Evolutionary conservation across 148 eudicot genomes (phyloP).

Genomic region (Camellia granthamiana): DNA sequence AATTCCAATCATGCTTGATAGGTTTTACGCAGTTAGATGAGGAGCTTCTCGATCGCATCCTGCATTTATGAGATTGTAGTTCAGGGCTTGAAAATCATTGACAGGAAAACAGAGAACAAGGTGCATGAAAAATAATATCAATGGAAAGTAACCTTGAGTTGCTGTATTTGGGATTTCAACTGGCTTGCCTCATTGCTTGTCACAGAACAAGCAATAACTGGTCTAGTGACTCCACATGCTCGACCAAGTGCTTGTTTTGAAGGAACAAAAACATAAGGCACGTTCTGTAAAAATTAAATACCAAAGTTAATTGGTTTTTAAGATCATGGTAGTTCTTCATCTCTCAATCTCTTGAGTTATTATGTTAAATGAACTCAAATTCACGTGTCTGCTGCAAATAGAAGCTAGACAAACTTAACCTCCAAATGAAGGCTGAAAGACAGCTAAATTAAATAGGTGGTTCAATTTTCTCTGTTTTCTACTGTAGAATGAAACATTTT

Average conservation of each 20-base stretch:
- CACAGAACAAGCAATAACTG: slow-evolving; percentile 93
- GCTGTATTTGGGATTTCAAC: slow-evolving; percentile 81
- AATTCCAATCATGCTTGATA: slow-evolving; percentile 78
- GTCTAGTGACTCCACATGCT: slow-evolving; percentile 92
- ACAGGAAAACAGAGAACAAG: background rate
- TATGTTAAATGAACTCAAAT: background rate
- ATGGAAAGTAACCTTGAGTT: slow-evolving; percentile 62
- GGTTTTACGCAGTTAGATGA: slow-evolving; percentile 42
- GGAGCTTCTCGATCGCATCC: slow-evolving; percentile 94
- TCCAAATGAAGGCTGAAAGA: background rate
- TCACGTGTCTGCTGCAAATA: too few relatives aligned
- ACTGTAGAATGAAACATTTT: too few relatives aligned
- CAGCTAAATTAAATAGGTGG: background rate
- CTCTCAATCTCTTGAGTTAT: too few relatives aligned
- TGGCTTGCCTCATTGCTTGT: slow-evolving; percentile 95
- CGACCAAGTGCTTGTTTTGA: slow-evolving; percentile 96
- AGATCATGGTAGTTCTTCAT: background rate
- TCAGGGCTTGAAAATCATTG: background rate
- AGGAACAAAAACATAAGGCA: slow-evolving; percentile 89
- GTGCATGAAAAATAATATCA: background rate
- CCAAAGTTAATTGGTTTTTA: background rate
- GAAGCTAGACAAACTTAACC: too few relatives aligned
- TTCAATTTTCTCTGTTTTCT: too few relatives aligned
- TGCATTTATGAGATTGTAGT: slow-evolving; percentile 22
- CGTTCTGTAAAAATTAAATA: slow-evolving; percentile 54